Evolutionary conservation across 768 basidiomycete species (phyloP).

Genomic region (Mycena maculata): DNA sequence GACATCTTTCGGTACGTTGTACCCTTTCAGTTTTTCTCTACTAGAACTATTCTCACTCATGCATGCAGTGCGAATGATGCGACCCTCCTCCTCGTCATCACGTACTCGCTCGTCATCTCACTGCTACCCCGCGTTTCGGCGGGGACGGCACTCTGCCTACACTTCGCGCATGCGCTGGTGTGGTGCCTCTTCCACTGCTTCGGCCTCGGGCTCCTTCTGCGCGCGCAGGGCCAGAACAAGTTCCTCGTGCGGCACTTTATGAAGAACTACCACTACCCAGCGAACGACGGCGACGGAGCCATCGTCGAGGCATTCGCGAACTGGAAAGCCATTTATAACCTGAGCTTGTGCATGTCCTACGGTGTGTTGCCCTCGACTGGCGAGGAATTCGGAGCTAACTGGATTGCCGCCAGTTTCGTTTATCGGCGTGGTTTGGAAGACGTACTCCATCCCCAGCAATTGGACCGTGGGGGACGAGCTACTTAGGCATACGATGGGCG

Average conservation of each 20-base stretch:
- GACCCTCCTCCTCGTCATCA: slow-evolving; percentile 79
- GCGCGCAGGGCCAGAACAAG: slow-evolving; percentile 86
- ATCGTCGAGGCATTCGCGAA: slow-evolving; percentile 94
- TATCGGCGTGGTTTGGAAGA: slow-evolving; percentile 88
- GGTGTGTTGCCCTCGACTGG: slow-evolving; percentile 54
- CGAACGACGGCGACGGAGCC: slow-evolving; percentile 77
- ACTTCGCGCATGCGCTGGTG: slow-evolving; percentile 83
- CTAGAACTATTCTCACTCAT: slow-evolving; percentile 35
- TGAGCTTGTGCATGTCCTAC: slow-evolving; percentile 95
- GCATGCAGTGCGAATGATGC: slow-evolving; percentile 81
- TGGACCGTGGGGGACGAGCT: slow-evolving; percentile 92
- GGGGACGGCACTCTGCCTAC: slow-evolving; percentile 64
- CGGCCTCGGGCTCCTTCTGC: slow-evolving; percentile 85
- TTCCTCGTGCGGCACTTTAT: slow-evolving; percentile 94
- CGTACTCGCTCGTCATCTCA: slow-evolving; percentile 70
- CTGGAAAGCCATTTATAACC: slow-evolving; percentile 94
- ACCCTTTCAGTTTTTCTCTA: slow-evolving; percentile 21
- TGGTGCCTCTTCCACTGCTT: slow-evolving; percentile 93
- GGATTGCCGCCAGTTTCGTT: slow-evolving; percentile 73
- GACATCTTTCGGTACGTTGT: slow-evolving; percentile 83
- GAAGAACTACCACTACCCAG: slow-evolving; percentile 92
- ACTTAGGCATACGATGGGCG: slow-evolving; percentile 88
- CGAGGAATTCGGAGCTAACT: neutral
- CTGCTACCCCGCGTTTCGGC: slow-evolving; percentile 69
- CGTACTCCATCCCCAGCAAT: slow-evolving; percentile 82